Evolutionary conservation across 2,329 filamentous ascomycete species (phyloP).

Genomic region (Botrytis cinerea): DNA sequence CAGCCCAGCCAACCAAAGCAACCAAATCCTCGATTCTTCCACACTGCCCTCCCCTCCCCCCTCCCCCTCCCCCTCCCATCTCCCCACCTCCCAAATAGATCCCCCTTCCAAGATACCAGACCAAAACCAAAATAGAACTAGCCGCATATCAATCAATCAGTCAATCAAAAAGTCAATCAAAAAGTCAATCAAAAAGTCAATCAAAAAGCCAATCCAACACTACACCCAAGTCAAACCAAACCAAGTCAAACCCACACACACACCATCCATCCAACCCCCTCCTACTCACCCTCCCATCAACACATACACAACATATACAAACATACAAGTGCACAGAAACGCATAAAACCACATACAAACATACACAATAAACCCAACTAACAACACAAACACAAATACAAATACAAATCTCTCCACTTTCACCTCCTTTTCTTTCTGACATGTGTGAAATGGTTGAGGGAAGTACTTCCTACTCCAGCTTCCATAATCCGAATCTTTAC

Average conservation of each 20-base stretch:
- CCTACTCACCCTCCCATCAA: neutral
- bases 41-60: no score
- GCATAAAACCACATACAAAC: neutral
- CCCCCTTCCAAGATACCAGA: no score
- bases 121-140: no score
- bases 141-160: no score
- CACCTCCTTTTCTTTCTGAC: neutral
- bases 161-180: no score
- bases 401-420: no score
- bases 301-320: neutral
- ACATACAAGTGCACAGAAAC: no score
- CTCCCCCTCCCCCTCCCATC: no score
- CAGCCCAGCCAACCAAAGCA: neutral
- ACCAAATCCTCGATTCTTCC: neutral
- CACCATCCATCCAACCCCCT: no score
- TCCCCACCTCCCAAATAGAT: neutral
- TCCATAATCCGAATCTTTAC: neutral
- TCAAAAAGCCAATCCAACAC: no score
- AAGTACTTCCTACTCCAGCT: neutral
- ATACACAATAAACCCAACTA: neutral
- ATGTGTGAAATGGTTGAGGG: fast-evolving
- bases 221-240: neutral
- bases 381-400: no score
- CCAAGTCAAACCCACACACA: neutral
- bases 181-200: no score